phyloP scores from a whole-genome alignment of 495 filamentous ascomycete species.

The Hypoxylon lenormandii region DNA sequence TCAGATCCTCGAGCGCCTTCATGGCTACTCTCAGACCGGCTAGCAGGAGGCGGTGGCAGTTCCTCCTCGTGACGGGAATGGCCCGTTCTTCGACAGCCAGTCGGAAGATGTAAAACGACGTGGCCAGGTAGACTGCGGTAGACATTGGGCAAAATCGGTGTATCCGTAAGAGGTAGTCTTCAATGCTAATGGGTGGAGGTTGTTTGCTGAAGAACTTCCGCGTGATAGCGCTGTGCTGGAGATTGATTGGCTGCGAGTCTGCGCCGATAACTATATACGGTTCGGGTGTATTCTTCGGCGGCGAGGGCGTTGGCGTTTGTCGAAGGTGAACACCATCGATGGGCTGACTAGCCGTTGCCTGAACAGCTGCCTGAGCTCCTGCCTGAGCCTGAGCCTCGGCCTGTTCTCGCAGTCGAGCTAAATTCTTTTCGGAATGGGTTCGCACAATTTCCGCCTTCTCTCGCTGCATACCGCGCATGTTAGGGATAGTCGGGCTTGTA shows the following conservation, averaged over 20 bases:
- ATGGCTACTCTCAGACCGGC: constrained; percentile 86
- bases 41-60: constrained; percentile 87
- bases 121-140: constrained; percentile 94
- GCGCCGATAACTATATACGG: constrained; percentile 70
- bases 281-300: constrained; percentile 43
- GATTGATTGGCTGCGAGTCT: constrained; percentile 70
- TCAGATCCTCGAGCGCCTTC: constrained; percentile 91
- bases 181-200: constrained; percentile 80
- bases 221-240: constrained; percentile 83
- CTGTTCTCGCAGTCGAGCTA: constrained; percentile 54
- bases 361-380: constrained; percentile 15
- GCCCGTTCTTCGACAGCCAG: constrained; percentile 79
- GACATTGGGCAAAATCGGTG: constrained; percentile 94
- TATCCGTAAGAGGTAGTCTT: constrained; percentile 86
- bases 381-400: constrained; percentile 42
- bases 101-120: constrained; percentile 86
- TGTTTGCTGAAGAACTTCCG: constrained; percentile 92
- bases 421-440: constrained; percentile 64
- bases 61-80: constrained; percentile 79
- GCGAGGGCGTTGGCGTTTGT: constrained; percentile 44
- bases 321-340: constrained; percentile 63
- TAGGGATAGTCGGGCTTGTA: constrained; percentile 69
- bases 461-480: constrained; percentile 67
- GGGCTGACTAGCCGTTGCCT: constrained; percentile 39
- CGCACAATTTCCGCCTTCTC: constrained; percentile 69